phyloP scores from a whole-genome alignment of 352 stramenopile genomes.

The Globisporangium nodosum region DNA sequence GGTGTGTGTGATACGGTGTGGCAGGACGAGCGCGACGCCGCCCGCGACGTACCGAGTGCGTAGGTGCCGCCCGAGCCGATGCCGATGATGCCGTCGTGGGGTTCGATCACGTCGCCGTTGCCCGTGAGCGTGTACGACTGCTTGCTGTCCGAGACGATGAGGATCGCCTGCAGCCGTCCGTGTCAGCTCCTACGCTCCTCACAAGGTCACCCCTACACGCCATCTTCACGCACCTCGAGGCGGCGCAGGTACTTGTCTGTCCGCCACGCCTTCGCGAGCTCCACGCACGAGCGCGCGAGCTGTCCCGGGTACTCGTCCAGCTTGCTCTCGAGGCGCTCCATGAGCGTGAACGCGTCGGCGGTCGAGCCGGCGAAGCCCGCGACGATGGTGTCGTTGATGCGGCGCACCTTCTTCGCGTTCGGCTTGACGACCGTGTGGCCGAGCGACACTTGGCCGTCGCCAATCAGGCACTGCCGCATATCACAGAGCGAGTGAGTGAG shows the following conservation, averaged over 20 bases:
- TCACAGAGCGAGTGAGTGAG: neutral
- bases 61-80: constrained; percentile 93
- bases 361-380: constrained; percentile 97
- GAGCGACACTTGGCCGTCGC: constrained; percentile 97
- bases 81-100: constrained; percentile 93
- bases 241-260: constrained; percentile 98
- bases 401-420: constrained; percentile 97
- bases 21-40: neutral
- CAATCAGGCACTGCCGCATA: constrained; percentile 87
- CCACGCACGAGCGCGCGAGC: constrained; percentile 94
- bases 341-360: constrained; percentile 97
- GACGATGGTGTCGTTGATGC: constrained; percentile 93
- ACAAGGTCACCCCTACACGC: neutral
- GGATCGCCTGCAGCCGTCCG: constrained; percentile 32
- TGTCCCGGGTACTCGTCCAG: constrained; percentile 98
- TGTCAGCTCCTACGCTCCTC: too few species aligned
- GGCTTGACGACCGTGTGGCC: constrained; percentile 95
- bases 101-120: constrained; percentile 97
- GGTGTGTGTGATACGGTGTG: neutral
- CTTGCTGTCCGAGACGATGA: constrained; percentile 95
- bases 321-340: constrained; percentile 98
- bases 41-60: constrained; percentile 78
- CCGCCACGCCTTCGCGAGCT: constrained; percentile 98
- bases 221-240: constrained; percentile 73
- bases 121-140: constrained; percentile 97